These are phyloP conservation scores for Cyphellophora attinorum DNA, from an alignment of 2,329 filamentous ascomycete species.

Conservation along the genomic window DNA sequence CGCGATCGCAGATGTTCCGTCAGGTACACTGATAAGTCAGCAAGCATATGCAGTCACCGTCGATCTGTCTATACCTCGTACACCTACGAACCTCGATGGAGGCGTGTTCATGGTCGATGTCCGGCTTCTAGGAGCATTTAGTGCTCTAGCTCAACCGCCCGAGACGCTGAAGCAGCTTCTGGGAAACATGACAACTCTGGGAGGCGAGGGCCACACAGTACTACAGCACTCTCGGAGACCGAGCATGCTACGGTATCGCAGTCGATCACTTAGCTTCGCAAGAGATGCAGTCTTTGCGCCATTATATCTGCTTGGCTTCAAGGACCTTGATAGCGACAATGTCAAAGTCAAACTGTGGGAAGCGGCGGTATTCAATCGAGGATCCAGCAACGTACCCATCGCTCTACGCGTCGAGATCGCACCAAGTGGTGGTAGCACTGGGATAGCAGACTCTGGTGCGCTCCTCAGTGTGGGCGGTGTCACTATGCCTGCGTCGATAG, in stretches of 20 bases:
- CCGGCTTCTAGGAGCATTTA: slow-evolving; percentile 46
- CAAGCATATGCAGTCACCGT: slow-evolving; percentile 82
- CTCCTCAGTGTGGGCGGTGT: not conserved
- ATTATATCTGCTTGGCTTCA: slow-evolving; percentile 13
- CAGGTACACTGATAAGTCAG: slow-evolving; percentile 48
- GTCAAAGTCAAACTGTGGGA: slow-evolving; percentile 67
- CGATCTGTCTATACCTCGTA: slow-evolving; percentile 66
- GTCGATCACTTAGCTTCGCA: slow-evolving; percentile 55
- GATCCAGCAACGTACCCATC: slow-evolving; percentile 42
- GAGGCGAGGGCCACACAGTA: slow-evolving; percentile 5
- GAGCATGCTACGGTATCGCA: slow-evolving; percentile 70
- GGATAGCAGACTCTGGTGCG: not conserved
- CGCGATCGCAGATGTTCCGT: slow-evolving; percentile 40
- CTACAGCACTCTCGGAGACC: slow-evolving; percentile 61
- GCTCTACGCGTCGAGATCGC: slow-evolving; percentile 57
- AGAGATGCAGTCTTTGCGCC: slow-evolving; percentile 13
- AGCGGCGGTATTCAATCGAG: slow-evolving; percentile 53
- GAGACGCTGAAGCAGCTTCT: slow-evolving; percentile 9
- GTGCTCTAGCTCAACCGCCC: slow-evolving; percentile 1
- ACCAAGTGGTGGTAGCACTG: not conserved
- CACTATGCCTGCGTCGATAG: not conserved
- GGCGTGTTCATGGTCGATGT: slow-evolving; percentile 96
- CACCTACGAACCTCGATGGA: slow-evolving; percentile 60
- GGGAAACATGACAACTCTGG: slow-evolving; percentile 28
- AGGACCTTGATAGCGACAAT: slow-evolving; percentile 50